phyloP scores from a whole-genome alignment of 1,284 basidiomycete genomes.

The Singerocomus inundabilis region DNA sequence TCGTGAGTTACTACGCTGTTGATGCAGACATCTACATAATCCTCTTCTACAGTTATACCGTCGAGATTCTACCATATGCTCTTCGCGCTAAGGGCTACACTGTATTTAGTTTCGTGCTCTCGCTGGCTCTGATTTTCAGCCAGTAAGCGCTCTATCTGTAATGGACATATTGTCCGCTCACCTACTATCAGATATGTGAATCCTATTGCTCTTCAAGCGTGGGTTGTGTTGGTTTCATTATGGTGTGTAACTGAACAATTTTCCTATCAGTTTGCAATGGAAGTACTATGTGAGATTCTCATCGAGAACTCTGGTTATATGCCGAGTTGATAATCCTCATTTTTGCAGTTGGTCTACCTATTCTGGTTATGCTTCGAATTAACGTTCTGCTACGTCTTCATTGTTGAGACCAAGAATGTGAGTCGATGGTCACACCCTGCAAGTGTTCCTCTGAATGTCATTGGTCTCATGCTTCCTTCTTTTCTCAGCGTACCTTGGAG shows the following conservation, averaged over 20 bases:
- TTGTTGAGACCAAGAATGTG: constrained; percentile 66
- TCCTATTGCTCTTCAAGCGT: constrained; percentile 59
- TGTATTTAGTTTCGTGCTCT: constrained; percentile 65
- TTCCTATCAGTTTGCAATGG: constrained; percentile 45
- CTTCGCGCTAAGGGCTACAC: constrained; percentile 78
- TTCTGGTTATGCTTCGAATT: constrained; percentile 63
- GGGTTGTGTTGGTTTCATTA: constrained; percentile 7
- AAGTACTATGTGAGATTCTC: constrained; percentile 51
- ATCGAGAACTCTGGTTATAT: not conserved
- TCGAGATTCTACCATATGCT: constrained; percentile 68
- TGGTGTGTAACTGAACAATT: not conserved
- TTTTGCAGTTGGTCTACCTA: constrained; percentile 7
- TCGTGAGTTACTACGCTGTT: not conserved
- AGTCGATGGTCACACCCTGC: not conserved
- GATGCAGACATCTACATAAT: not conserved
- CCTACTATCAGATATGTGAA: constrained; percentile 53
- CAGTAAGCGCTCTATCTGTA: constrained; percentile 35
- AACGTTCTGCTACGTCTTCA: constrained; percentile 59
- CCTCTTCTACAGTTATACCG: constrained; percentile 40
- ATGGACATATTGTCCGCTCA: constrained; percentile 31
- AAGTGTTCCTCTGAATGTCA: too few species aligned
- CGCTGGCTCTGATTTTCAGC: constrained; percentile 69
- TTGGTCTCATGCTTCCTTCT: not conserved
- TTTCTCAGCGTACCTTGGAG: constrained; percentile 11
- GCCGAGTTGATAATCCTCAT: not conserved